Evolutionary conservation across 2,329 filamentous ascomycete genomes (phyloP).

Genomic region (Aspergillus clavatus): DNA sequence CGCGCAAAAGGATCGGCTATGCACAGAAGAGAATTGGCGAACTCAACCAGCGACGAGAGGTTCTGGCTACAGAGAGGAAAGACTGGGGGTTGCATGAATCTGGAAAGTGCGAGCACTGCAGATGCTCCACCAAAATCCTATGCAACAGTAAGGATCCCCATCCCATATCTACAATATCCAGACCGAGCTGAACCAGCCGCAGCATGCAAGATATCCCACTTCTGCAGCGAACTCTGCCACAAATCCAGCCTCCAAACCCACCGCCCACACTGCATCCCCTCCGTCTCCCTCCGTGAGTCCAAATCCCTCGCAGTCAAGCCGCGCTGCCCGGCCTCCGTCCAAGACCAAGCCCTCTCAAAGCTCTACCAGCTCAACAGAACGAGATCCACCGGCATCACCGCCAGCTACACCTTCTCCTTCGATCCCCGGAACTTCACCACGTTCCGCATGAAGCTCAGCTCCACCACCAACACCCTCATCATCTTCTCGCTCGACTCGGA

Average conservation of each 20-base stretch:
- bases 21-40: constrained; percentile 25
- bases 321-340: constrained; percentile 20
- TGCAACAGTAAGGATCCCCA: constrained; percentile 22
- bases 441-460: constrained; percentile 29
- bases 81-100: constrained; percentile 25
- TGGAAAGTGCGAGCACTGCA: constrained; percentile 20
- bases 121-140: constrained; percentile 16
- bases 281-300: constrained; percentile 27
- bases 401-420: constrained; percentile 27
- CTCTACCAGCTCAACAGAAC: constrained; percentile 16
- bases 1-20: constrained; percentile 23
- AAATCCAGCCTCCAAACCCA: constrained; percentile 13
- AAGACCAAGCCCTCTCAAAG: constrained; percentile 24
- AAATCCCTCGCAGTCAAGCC: constrained; percentile 27
- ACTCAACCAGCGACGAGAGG: constrained; percentile 23
- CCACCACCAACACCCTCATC: constrained; percentile 24
- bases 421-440: constrained; percentile 31
- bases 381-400: constrained; percentile 16
- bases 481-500: constrained; percentile 26
- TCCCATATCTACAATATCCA: not conserved
- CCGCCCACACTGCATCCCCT: constrained; percentile 23
- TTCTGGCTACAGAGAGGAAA: constrained; percentile 21
- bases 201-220: constrained; percentile 28
- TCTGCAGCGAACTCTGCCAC: constrained; percentile 26
- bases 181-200: constrained; percentile 1